These are phyloP conservation scores for Chrysanthemum seticuspe DNA, from an alignment of 129 eudicot genomes.

Conservation along the genomic window DNA sequence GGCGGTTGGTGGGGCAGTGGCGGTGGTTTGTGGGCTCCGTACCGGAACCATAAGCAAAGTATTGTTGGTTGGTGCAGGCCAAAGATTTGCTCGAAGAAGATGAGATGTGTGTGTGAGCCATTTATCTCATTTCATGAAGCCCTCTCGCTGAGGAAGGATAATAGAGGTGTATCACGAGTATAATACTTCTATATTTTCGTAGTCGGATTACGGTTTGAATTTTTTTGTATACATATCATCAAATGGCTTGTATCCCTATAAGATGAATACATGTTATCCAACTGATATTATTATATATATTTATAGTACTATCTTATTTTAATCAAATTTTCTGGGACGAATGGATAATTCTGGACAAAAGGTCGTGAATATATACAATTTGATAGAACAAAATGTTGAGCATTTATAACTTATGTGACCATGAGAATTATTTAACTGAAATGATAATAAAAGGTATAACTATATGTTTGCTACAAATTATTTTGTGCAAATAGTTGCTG, in stretches of 20 bases:
- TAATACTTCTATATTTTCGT: constrained; percentile 18
- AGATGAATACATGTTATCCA: background rate
- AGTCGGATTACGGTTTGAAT: too few relatives aligned
- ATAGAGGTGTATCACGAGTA: constrained; percentile 19
- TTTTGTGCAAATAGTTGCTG: too few relatives aligned
- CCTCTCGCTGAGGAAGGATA: background rate
- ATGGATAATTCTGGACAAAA: too few relatives aligned
- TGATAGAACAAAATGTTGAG: too few relatives aligned
- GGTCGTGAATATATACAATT: too few relatives aligned
- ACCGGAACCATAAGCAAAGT: constrained; percentile 66
- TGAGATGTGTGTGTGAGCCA: constrained; percentile 12
- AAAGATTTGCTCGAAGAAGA: constrained; percentile 50
- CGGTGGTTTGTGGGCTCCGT: constrained; percentile 68
- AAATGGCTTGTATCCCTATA: background rate
- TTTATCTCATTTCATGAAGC: background rate
- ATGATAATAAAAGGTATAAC: too few relatives aligned
- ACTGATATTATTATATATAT: background rate
- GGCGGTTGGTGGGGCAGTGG: constrained; percentile 76
- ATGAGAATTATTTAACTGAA: too few relatives aligned
- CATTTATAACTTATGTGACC: too few relatives aligned
- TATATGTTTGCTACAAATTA: too few relatives aligned
- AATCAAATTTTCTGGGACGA: too few relatives aligned
- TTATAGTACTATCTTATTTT: too few relatives aligned
- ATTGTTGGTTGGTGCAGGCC: constrained; percentile 69
- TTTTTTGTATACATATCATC: constrained; percentile 17